Evolutionary conservation across 1,139 yeast species (phyloP).

Genomic region (Waltiozyma sp.): DNA sequence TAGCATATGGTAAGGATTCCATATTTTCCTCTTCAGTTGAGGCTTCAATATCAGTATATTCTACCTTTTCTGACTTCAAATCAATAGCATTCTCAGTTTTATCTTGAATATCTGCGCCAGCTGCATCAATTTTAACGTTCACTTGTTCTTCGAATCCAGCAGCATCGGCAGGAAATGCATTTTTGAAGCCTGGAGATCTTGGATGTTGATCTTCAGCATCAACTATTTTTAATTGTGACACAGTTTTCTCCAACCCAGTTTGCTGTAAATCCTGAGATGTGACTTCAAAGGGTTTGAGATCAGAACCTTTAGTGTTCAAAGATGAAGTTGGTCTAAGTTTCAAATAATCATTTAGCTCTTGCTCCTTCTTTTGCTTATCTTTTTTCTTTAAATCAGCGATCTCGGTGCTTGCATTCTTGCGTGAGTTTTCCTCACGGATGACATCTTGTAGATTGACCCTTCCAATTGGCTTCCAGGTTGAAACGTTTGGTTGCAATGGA

Average conservation of each 20-base stretch:
- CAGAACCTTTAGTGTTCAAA: slow-evolving; percentile 4
- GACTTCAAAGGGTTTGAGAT: not conserved
- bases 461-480: slow-evolving; percentile 46
- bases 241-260: slow-evolving; percentile 18
- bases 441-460: slow-evolving; percentile 36
- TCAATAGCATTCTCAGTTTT: slow-evolving; percentile 3
- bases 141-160: slow-evolving; percentile 13
- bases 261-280: slow-evolving; percentile 2
- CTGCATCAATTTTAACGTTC: slow-evolving; percentile 1
- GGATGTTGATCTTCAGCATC: not conserved
- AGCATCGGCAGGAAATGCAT: slow-evolving; percentile 30
- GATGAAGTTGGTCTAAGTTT: slow-evolving; percentile 31
- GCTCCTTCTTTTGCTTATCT: slow-evolving; percentile 37
- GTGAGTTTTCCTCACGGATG: slow-evolving; percentile 27
- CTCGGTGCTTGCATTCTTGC: slow-evolving; percentile 29
- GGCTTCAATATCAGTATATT: slow-evolving; percentile 11
- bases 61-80: slow-evolving; percentile 23
- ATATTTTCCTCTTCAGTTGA: slow-evolving; percentile 11
- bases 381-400: slow-evolving; percentile 26
- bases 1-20: slow-evolving; percentile 40
- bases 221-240: slow-evolving; percentile 22
- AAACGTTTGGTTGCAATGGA: slow-evolving; percentile 43
- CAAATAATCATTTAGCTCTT: slow-evolving; percentile 31
- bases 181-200: slow-evolving; percentile 16
- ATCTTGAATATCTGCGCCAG: slow-evolving; percentile 8